phyloP scores from a whole-genome alignment of 192 early-diverging fungal genomes.

The Coemansia sp. region DNA sequence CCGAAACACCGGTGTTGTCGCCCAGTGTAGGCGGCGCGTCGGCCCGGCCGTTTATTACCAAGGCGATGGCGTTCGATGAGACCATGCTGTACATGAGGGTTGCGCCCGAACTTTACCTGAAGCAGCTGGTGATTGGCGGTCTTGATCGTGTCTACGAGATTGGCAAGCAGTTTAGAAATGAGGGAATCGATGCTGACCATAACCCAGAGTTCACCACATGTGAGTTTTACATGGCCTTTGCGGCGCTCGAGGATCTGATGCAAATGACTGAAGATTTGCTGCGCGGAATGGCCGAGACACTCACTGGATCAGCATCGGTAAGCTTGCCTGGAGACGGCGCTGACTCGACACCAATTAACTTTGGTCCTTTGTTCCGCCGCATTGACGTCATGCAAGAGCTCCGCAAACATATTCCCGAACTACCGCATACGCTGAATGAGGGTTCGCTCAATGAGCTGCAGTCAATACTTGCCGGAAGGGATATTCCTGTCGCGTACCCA shows the following conservation, averaged over 20 bases:
- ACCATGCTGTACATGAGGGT: slow-evolving; percentile 74
- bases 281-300: slow-evolving; percentile 38
- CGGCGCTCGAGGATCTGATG: slow-evolving; percentile 68
- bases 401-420: slow-evolving; percentile 35
- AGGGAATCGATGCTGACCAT: slow-evolving; percentile 85
- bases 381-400: slow-evolving; percentile 60
- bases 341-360: slow-evolving; percentile 32
- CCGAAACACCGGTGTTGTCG: slow-evolving; percentile 81
- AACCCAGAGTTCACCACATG: slow-evolving; percentile 91
- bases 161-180: slow-evolving; percentile 89
- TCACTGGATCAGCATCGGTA: slow-evolving; percentile 20
- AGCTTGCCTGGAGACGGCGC: slow-evolving; percentile 15
- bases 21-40: slow-evolving; percentile 75
- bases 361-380: slow-evolving; percentile 58
- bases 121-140: slow-evolving; percentile 87
- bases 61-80: slow-evolving; percentile 61
- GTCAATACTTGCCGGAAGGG: slow-evolving; percentile 15
- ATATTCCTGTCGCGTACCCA: slow-evolving; percentile 52
- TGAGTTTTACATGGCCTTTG: slow-evolving; percentile 84
- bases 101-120: slow-evolving; percentile 83
- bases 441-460: slow-evolving; percentile 13
- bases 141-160: slow-evolving; percentile 83
- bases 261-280: slow-evolving; percentile 70
- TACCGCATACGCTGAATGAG: slow-evolving; percentile 42
- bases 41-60: slow-evolving; percentile 76